Conservation (phyloP, 495 filamentous ascomycete genomes). For the Hypomontagnella submonticulosa region DNA sequence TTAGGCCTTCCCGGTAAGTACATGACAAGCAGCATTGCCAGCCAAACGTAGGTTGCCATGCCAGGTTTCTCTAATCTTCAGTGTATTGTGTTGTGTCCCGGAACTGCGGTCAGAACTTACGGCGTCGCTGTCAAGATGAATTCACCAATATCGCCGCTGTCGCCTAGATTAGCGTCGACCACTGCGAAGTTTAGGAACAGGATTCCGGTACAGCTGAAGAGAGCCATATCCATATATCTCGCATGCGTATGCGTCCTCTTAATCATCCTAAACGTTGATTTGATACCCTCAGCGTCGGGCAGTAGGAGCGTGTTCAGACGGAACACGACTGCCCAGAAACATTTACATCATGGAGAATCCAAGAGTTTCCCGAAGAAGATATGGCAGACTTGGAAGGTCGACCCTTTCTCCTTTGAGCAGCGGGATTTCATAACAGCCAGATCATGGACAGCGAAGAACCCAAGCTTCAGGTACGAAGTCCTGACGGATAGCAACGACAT, state of each 20-base stretch:
- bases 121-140: constrained; percentile 45
- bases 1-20: no score
- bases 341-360: constrained; percentile 35
- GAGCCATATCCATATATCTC: constrained; percentile 50
- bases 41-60: neutral
- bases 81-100: neutral
- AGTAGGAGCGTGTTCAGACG: constrained; percentile 27
- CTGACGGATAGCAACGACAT: constrained; percentile 70
- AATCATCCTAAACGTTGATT: constrained; percentile 56
- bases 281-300: constrained; percentile 35
- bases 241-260: constrained; percentile 51
- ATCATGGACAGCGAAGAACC: constrained; percentile 69
- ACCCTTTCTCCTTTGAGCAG: constrained; percentile 66
- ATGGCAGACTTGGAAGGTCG: constrained; percentile 76
- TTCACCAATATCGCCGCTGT: constrained; percentile 49
- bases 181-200: constrained; percentile 49
- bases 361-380: constrained; percentile 63
- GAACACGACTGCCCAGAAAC: constrained; percentile 15
- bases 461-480: constrained; percentile 69
- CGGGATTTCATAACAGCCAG: constrained; percentile 63
- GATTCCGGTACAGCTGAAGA: constrained; percentile 48
- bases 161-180: constrained; percentile 51
- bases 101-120: neutral
- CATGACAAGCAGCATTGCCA: no score
- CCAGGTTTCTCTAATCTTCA: neutral